Conservation (phyloP, 164 flowering plant genomes). For the Sextonia rubra region DNA sequence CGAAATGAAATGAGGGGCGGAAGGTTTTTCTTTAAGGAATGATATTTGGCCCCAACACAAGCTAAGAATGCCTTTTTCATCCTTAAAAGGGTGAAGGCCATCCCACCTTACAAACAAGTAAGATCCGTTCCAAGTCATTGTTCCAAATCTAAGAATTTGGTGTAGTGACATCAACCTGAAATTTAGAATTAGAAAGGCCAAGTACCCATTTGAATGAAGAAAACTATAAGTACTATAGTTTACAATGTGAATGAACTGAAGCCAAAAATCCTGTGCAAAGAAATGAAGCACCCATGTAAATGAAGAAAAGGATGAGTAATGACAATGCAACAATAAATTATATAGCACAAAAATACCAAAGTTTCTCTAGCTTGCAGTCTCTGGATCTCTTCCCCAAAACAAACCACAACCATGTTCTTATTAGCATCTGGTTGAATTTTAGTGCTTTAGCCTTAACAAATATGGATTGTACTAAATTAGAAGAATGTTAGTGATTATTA, state of each 20-base stretch:
- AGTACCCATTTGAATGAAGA: neutral
- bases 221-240: neutral
- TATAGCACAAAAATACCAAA: neutral
- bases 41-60: no score
- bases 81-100: no score
- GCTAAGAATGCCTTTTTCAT: no score
- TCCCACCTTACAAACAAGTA: no score
- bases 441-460: neutral
- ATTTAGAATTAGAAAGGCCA: neutral
- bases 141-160: no score
- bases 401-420: neutral
- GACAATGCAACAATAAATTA: neutral
- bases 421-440: neutral
- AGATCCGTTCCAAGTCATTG: no score
- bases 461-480: neutral
- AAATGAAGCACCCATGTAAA: neutral
- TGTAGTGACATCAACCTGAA: conserved; percentile 45
- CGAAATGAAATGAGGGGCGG: no score
- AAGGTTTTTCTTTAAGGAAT: no score
- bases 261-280: neutral
- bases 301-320: neutral
- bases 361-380: conserved; percentile 62
- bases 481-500: neutral
- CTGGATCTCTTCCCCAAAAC: conserved; percentile 75
- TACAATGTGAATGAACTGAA: no score